Percentiles rank a stretch among this genome's conserved stretches.
Evolutionary conservation across 768 basidiomycete genomes (phyloP).

Genomic region (Boletus rubroflammeus): DNA sequence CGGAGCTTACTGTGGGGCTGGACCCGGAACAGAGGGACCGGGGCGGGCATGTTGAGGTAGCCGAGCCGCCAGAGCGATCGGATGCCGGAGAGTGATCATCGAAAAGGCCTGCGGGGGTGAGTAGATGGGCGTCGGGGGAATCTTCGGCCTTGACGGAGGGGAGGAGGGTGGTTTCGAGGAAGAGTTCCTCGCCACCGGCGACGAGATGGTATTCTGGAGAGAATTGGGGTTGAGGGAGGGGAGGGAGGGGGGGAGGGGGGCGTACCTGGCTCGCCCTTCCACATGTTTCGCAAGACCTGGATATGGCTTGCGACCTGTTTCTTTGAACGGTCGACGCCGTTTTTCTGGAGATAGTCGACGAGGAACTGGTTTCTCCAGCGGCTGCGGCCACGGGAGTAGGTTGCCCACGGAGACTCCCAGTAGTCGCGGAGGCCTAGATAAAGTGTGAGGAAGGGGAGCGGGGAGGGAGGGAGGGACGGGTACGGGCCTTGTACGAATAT

Average conservation of each 20-base stretch:
- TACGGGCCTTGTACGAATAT: slow-evolving; percentile 69
- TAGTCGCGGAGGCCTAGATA: slow-evolving; percentile 65
- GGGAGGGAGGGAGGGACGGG: background rate
- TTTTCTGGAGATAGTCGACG: slow-evolving; percentile 71
- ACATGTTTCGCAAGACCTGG: slow-evolving; percentile 82
- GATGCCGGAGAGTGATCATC: slow-evolving; percentile 33
- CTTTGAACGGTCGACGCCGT: slow-evolving; percentile 70
- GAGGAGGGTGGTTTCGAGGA: slow-evolving; percentile 46
- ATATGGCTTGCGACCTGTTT: slow-evolving; percentile 91
- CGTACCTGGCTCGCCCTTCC: slow-evolving; percentile 77
- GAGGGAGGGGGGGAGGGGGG: background rate
- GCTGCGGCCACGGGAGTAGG: slow-evolving; percentile 73
- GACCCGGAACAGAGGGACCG: slow-evolving; percentile 25
- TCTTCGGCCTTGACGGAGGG: slow-evolving; percentile 57
- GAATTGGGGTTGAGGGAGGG: background rate
- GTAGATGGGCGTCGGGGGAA: slow-evolving; percentile 37
- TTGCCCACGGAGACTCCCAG: slow-evolving; percentile 79
- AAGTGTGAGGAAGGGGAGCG: background rate
- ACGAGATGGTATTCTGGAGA: slow-evolving; percentile 69
- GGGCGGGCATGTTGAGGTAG: slow-evolving; percentile 24
- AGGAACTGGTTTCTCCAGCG: slow-evolving; percentile 84
- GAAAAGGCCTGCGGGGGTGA: slow-evolving; percentile 37
- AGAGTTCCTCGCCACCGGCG: slow-evolving; percentile 75
- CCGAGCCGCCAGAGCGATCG: slow-evolving; percentile 31
- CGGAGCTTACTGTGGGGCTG: slow-evolving; percentile 21